Base-by-base conservation (phyloP, 106 monocot species). In the Apostasia shenzhenica region DNA sequence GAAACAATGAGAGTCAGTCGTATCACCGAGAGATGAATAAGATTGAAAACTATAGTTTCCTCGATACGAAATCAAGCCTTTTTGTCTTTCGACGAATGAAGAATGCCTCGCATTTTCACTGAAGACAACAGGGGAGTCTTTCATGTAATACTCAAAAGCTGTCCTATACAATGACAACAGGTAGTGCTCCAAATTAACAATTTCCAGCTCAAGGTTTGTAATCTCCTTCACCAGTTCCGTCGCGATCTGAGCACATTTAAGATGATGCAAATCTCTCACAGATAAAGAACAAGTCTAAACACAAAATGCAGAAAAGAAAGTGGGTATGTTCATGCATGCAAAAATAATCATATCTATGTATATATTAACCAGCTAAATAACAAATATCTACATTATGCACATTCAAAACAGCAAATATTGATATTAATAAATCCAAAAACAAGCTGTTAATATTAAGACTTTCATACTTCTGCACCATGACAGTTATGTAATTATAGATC, bases 131-230 rank as follows among this genome's bases (percentile, higher is more conserved):
- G 6, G 9, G 48, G 26, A 48, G 14, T 65, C 65, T 7, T 48
- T 45, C 40, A 79, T 81, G 62, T 79, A 78, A 41, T 71, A 84
- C 8, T 88, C 81, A 48, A 89, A 87, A 61, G 84, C 69, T 54
- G 83, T 73, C 10, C 84, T 75, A 67, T 95, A 92, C 50, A 86
- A 68, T 11, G 93, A 86, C 51, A 94, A 81, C 55, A 94, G 80
- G 45, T 85, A 72, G 44, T 77, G 75, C 59, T 94, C 94, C 78
- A 87, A 74, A 74, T 81, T 70, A 7, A 85, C 46, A 64, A 94
- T 85, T 79, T 90, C 94, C 65, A 85, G 11, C 70, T 94, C 94
- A 40, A 90, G 84, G 11, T 71, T 71, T 48, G 90, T 70, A 59
- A 94, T 94, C 78, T 94, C 90, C 41, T 77, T 79, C 12, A 87